These are phyloP conservation scores for Starmerella gropengiesseri DNA, from an alignment of 805 yeast species.

Conservation along the genomic window DNA sequence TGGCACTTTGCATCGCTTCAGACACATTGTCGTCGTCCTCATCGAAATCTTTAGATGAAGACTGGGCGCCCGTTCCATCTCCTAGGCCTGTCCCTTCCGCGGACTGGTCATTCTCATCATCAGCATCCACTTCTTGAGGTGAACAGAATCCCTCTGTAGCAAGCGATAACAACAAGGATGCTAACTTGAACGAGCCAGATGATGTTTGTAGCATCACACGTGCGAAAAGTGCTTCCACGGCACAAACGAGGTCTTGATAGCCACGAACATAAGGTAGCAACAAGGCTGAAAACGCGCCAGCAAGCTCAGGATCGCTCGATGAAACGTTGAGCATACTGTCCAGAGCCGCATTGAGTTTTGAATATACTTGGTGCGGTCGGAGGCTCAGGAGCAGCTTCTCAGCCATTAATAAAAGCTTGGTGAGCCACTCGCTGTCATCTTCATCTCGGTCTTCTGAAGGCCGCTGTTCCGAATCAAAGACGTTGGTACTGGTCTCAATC, in stretches of 20 bases:
- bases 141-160: slow-evolving; percentile 83
- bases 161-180: slow-evolving; percentile 45
- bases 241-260: slow-evolving; percentile 42
- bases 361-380: slow-evolving; percentile 33
- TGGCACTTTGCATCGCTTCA: slow-evolving; percentile 60
- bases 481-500: no score
- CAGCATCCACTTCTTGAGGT: slow-evolving; percentile 57
- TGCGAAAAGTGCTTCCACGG: slow-evolving; percentile 37
- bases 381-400: slow-evolving; percentile 35
- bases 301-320: slow-evolving; percentile 30
- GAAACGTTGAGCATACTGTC: slow-evolving; percentile 26
- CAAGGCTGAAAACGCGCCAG: slow-evolving; percentile 32
- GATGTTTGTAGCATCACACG: slow-evolving; percentile 44
- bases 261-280: slow-evolving; percentile 53
- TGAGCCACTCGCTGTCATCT: slow-evolving; percentile 63
- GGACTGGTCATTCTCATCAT: slow-evolving; percentile 42
- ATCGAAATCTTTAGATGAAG: slow-evolving; percentile 62
- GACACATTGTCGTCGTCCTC: slow-evolving; percentile 85
- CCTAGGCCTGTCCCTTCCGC: slow-evolving; percentile 89
- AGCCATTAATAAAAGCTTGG: slow-evolving; percentile 38
- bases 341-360: slow-evolving; percentile 29
- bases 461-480: not conserved
- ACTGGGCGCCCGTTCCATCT: slow-evolving; percentile 80
- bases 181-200: slow-evolving; percentile 50
- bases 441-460: slow-evolving; percentile 39